Percentiles rank a stretch among this genome's conserved stretches.
phyloP scores from a whole-genome alignment of 805 yeast species.

The Metschnikowia lachancei region DNA sequence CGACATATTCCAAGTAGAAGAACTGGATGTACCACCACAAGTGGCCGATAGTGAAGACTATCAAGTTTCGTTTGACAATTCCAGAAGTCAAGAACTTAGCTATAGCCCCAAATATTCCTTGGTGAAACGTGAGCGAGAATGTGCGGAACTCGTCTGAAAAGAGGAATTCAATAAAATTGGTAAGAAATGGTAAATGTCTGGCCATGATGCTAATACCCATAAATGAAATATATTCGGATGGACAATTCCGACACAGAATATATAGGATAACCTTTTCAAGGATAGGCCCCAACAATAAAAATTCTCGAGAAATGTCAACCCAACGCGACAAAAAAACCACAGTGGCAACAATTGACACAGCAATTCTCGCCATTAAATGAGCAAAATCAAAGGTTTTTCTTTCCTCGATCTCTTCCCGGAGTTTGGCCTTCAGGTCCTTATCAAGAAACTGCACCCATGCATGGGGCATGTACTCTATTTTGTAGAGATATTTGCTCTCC shows the following conservation, averaged over 20 bases:
- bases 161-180: conserved; percentile 14
- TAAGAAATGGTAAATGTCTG: conserved; percentile 40
- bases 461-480: conserved; percentile 25
- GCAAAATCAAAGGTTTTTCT: conserved; percentile 31
- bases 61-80: conserved; percentile 16
- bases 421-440: conserved; percentile 17
- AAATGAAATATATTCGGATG: conserved; percentile 37
- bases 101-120: conserved; percentile 7
- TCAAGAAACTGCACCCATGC: conserved; percentile 15
- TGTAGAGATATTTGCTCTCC: conserved; percentile 26
- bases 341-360: conserved; percentile 23
- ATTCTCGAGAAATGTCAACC: conserved; percentile 17
- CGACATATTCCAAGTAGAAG: conserved; percentile 13
- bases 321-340: conserved; percentile 16
- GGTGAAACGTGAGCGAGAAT: conserved; percentile 2
- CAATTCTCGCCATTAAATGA: conserved; percentile 28
- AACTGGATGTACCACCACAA: conserved; percentile 34
- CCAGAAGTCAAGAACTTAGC: conserved; percentile 9
- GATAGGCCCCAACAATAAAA: conserved; percentile 36
- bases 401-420: conserved; percentile 18
- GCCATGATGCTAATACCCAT: conserved; percentile 44
- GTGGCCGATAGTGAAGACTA: conserved; percentile 27
- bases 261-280: conserved; percentile 40
- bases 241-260: conserved; percentile 48
- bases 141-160: conserved; percentile 14